Conservation (phyloP, 495 filamentous ascomycete genomes). For the Penicillium argentinense region DNA sequence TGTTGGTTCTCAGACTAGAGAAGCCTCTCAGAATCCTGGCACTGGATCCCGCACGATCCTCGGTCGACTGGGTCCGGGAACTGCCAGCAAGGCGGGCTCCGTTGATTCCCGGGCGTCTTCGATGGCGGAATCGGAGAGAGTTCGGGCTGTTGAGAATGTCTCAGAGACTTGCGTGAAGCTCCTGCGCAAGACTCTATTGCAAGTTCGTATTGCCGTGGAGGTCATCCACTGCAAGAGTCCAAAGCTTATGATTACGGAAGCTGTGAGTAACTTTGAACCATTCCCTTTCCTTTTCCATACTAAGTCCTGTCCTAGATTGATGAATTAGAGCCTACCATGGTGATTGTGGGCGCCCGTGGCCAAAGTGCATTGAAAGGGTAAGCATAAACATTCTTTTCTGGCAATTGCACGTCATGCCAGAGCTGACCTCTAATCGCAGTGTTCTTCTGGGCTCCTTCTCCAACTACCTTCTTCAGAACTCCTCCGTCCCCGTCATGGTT, state of each 20-base stretch:
- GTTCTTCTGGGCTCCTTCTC: constrained; percentile 93
- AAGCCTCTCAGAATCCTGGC: constrained; percentile 31
- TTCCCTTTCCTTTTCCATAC: constrained; percentile 5
- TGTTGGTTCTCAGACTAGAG: constrained; percentile 50
- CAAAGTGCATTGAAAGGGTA: constrained; percentile 92
- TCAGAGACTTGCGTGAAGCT: constrained; percentile 77
- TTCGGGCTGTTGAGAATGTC: constrained; percentile 72
- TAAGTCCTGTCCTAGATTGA: constrained; percentile 64
- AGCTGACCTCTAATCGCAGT: constrained; percentile 37
- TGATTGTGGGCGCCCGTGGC: constrained; percentile 87
- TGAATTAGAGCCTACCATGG: constrained; percentile 84
- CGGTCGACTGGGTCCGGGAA: constrained; percentile 35
- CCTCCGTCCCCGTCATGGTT: constrained; percentile 94
- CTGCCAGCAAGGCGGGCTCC: constrained; percentile 44
- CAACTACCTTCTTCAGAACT: constrained; percentile 95
- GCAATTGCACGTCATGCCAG: constrained; percentile 11
- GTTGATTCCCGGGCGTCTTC: constrained; percentile 44
- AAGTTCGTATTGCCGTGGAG: constrained; percentile 89
- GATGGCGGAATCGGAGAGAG: constrained; percentile 73
- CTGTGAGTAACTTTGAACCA: constrained; percentile 47
- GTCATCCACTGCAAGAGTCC: constrained; percentile 98
- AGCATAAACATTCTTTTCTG: constrained; percentile 25
- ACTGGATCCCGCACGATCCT: constrained; percentile 35
- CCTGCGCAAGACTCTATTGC: constrained; percentile 83
- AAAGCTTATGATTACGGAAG: constrained; percentile 79